Conservation (phyloP, 768 basidiomycete species). For the Auricularia auricula-judae region DNA sequence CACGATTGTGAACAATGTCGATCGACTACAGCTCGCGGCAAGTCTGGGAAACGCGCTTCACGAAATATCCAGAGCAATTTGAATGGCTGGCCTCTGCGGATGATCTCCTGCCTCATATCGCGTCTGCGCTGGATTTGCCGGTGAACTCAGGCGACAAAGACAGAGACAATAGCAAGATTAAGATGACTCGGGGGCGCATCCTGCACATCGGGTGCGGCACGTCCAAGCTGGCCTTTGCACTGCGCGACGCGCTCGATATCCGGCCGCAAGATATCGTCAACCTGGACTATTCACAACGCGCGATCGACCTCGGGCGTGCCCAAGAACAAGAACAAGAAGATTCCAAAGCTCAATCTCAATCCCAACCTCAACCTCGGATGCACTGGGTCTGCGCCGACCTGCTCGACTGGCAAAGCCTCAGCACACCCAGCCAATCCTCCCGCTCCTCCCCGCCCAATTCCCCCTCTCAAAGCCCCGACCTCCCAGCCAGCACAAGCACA, state of each 20-base stretch:
- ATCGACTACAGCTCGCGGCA: not conserved
- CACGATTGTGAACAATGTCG: not conserved
- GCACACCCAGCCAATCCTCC: not conserved
- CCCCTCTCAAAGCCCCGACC: too few relatives aligned
- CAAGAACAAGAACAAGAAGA: not conserved
- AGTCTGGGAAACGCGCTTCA: not conserved
- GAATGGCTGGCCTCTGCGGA: not conserved
- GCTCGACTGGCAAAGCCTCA: not conserved
- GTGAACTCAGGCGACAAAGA: not conserved
- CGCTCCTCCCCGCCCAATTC: too few relatives aligned
- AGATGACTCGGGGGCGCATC: not conserved
- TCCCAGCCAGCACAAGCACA: not conserved
- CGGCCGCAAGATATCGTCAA: not conserved
- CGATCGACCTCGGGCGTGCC: not conserved
- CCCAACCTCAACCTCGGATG: not conserved
- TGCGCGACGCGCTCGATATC: not conserved
- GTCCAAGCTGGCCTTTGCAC: not conserved
- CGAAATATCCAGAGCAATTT: not conserved
- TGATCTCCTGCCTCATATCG: not conserved
- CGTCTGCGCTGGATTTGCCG: not conserved
- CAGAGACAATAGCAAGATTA: not conserved
- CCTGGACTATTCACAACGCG: not conserved
- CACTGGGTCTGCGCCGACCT: not conserved
- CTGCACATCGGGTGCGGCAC: slow-evolving; percentile 1
- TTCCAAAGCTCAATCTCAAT: not conserved